These are phyloP conservation scores for Hypoxylon crocopeplum DNA, from an alignment of 495 filamentous ascomycete genomes.

Conservation along the genomic window DNA sequence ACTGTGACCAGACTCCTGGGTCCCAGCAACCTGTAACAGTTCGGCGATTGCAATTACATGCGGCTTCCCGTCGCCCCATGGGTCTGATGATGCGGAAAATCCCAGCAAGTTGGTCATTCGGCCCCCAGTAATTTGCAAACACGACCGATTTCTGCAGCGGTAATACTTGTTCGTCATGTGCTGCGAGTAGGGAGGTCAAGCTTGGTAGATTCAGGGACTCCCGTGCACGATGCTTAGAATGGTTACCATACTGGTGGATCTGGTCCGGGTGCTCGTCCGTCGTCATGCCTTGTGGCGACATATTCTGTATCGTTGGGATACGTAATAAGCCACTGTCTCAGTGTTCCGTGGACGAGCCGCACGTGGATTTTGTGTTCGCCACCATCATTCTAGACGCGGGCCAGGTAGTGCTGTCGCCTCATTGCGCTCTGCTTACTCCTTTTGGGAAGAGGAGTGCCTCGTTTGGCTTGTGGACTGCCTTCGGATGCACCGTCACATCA, in stretches of 20 bases:
- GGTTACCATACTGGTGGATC: constrained; percentile 24
- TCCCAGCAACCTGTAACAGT: constrained; percentile 34
- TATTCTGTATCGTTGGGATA: constrained; percentile 21
- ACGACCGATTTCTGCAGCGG: constrained; percentile 31
- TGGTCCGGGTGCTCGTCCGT: constrained; percentile 14
- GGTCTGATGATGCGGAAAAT: constrained; percentile 31
- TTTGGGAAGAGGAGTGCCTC: background rate
- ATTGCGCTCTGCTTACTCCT: background rate
- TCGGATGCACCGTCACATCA: constrained; percentile 12
- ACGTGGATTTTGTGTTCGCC: constrained; percentile 43
- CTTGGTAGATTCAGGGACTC: background rate
- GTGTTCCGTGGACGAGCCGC: constrained; percentile 34
- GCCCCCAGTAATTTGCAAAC: constrained; percentile 28
- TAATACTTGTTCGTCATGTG: constrained; percentile 13
- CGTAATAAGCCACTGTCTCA: constrained; percentile 40
- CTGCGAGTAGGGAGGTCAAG: background rate
- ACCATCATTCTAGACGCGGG: constrained; percentile 21
- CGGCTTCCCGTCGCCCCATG: constrained; percentile 25
- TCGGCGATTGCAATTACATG: constrained; percentile 25
- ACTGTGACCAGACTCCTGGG: constrained; percentile 43
- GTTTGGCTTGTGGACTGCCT: constrained; percentile 2
- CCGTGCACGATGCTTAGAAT: constrained; percentile 11
- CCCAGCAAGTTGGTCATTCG: constrained; percentile 22
- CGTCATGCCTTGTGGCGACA: constrained; percentile 3
- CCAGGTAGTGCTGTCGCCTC: constrained; percentile 9